Evolutionary conservation across 1,284 basidiomycete genomes (phyloP), one percentile per base, ranked within the genome.

Genomic region (Rhodotorula sp.): DNA sequence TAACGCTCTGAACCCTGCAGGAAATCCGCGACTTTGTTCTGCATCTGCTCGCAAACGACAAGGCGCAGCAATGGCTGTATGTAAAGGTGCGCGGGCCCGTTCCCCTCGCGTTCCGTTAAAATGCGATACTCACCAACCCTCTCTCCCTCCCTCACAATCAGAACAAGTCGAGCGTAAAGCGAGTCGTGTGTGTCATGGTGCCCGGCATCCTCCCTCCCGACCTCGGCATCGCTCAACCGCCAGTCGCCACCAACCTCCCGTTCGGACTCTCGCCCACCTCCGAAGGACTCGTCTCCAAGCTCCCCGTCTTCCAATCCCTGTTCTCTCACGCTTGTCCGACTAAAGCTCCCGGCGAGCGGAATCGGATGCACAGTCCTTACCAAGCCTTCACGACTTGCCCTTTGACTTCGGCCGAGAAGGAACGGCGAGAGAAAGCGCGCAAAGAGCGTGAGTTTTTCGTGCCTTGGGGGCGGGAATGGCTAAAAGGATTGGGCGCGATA

Each of bases 281-380:
- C 45, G 57, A 49, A 18, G 44, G 56, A 30, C 46, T 62, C 24
- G 81, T 80, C 4, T 78, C 80, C 1, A 78, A 81, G 14, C 79
- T 95, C 3, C 90, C 92, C 0, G 89, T 91, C 76, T 87, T 96
- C 58, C 84, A 88, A 2, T 86, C 85, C 22, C 89, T 92, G 1
- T 96, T 95, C 82, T 90, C 90, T 65, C 91, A 95, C 81, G 91
- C 91, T 6, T 92, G 90, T 75, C 94, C 93, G 0, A 94, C 91
- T 0, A 86, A 88, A 49, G 93, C 93, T 1, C 93, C 93, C 0
- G 94, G 94, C 1, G 93, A 96, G 74, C 84, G 85, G 63, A 87
- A 85, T 49, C 85, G 88, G 56, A 89, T 96, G 86, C 90, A 92
- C 77, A 91, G 89, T n/a, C 89, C 92, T 29, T 83, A 94, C 44